Evolutionary conservation across 805 yeast genomes (phyloP).

Genomic region (Millerago galiae): DNA sequence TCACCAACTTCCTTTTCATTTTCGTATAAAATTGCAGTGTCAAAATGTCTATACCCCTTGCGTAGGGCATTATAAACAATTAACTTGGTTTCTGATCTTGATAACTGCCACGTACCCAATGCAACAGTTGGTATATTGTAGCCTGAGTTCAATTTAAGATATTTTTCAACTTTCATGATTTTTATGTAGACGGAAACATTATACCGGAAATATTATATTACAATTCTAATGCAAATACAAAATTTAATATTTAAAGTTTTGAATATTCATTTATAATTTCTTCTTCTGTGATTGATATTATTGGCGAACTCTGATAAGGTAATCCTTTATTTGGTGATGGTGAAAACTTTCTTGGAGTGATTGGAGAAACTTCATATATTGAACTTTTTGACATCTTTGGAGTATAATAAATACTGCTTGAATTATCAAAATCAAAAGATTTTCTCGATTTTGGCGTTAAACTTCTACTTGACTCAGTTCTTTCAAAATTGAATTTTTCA

Average conservation of each 20-base stretch:
- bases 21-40: slow-evolving; percentile 61
- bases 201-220: neutral
- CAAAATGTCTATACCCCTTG: slow-evolving; percentile 69
- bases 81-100: slow-evolving; percentile 31
- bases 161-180: slow-evolving; percentile 6
- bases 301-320: neutral
- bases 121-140: slow-evolving; percentile 49
- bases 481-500: slow-evolving; percentile 10
- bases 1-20: slow-evolving; percentile 58
- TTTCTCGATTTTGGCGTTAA: neutral
- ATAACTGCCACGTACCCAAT: slow-evolving; percentile 45
- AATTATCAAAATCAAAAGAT: neutral
- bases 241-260: neutral
- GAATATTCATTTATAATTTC: slow-evolving; percentile 6
- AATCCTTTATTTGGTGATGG: neutral
- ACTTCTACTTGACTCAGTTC: neutral
- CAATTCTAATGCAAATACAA: neutral
- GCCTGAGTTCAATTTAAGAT: slow-evolving; percentile 43
- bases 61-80: slow-evolving; percentile 52
- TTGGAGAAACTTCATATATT: no score
- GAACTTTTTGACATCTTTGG: no score
- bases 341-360: neutral
- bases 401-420: neutral
- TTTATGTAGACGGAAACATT: neutral
- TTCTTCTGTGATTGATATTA: neutral